Conservation (phyloP, 1,284 basidiomycete species). For the Puccinia sorghi region DNA sequence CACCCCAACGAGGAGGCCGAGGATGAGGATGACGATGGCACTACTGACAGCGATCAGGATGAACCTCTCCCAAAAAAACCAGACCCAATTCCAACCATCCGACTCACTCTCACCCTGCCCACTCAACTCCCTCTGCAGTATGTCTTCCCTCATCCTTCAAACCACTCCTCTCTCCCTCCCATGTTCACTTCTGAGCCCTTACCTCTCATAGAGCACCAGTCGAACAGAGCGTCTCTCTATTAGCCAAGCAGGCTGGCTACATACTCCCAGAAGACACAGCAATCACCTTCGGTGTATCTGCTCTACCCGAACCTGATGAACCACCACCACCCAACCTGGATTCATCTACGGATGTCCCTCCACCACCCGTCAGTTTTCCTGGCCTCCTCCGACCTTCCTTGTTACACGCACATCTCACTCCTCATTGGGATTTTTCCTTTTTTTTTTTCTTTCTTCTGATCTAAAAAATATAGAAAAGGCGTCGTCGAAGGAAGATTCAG, state of each 20-base stretch:
- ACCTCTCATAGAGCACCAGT: conserved; percentile 11
- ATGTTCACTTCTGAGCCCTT: not conserved
- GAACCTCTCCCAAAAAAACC: conserved; percentile 34
- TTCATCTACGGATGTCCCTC: conserved; percentile 59
- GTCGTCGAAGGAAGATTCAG: conserved; percentile 60
- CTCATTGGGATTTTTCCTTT: too few species aligned
- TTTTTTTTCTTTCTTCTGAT: too few species aligned
- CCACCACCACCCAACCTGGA: conserved; percentile 62
- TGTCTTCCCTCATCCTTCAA: not conserved
- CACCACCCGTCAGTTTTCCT: conserved; percentile 53
- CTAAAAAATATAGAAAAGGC: conserved; percentile 50
- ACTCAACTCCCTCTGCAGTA: conserved; percentile 11
- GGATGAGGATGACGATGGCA: conserved; percentile 47
- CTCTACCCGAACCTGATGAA: conserved; percentile 33
- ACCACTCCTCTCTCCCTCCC: not conserved
- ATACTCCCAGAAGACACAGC: conserved; percentile 38
- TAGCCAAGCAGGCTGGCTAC: conserved; percentile 48
- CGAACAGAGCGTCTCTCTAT: conserved; percentile 38
- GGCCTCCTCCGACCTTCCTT: too few species aligned
- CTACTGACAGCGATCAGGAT: conserved; percentile 28
- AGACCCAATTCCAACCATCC: conserved; percentile 43
- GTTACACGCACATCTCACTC: not conserved
- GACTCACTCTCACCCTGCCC: conserved; percentile 18
- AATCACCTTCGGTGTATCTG: conserved; percentile 46
- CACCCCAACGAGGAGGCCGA: conserved; percentile 31